Base-by-base conservation (phyloP, 352 stramenopile genomes). In the Hyaloperonospora brassicae region DNA sequence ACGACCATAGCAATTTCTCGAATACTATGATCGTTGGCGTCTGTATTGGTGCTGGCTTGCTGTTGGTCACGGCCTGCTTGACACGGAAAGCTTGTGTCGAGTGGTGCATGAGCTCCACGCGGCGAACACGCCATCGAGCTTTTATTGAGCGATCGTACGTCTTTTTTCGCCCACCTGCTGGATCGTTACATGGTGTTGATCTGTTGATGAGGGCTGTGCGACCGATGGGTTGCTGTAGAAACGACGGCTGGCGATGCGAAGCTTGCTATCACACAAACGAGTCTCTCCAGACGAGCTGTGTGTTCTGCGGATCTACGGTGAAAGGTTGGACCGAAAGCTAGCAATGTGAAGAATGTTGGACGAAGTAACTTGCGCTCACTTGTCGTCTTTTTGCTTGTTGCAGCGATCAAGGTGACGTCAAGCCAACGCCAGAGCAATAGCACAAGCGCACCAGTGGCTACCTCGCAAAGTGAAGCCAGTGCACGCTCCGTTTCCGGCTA, bases 251-350 rank as follows among this genome's bases (percentile, higher is more conserved):
- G 74, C 70, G 55, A 46, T 87, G 77, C 34, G 47, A 60, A 14
- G 57, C 84, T 17, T 87, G 77, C 49, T 74, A 73, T 47, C 77
- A 87, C 44, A 54, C 58, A 11, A 87, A 87, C 47, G 70, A 86
- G 46, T 59, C 60, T 13, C 67, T 59, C 5, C 68, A 84, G 42
- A 57, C 39, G 17, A 50, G 58, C 17, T 87, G 77, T 47, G 63
- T 87, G 17, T 53, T 87, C 4, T 87, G 77, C 14, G 73, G 77
- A 22, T 75, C 72, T 12, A 45, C 55, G 13, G 44, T 50, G 43
- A 59, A 71, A 64, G 68, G 73, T 81, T 49, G n/a, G 35, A 43
- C 24, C 13, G 17, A 52, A 22, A 45, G 35, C 2, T 1, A 41
- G 2, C 2, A 36, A 38, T 3, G 25, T 35, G 1, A 31, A 36